Percentiles rank a stretch among this genome's conserved stretches.
These are phyloP conservation scores for Lipomyces kockii DNA, from an alignment of 805 yeast genomes.

Conservation along the genomic window DNA sequence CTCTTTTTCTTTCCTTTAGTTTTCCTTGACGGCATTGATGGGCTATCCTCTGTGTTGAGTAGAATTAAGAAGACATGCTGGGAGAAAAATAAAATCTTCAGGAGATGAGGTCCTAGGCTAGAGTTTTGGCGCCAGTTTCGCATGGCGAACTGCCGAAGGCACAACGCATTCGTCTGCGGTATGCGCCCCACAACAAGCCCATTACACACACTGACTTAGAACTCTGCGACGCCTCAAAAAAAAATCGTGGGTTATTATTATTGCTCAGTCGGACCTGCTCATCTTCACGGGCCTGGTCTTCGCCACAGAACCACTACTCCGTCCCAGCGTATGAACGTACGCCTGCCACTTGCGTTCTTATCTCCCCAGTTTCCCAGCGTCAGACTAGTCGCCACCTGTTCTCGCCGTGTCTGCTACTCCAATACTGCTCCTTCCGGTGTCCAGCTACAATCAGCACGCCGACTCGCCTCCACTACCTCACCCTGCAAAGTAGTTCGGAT, in stretches of 20 bases:
- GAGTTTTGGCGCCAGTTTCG: not conserved
- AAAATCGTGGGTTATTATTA: not conserved
- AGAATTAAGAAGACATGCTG: not conserved
- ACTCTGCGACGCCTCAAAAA: not conserved
- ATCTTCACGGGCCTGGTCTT: not conserved
- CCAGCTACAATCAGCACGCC: not conserved
- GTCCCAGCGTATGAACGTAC: not conserved
- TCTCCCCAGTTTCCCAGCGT: not conserved
- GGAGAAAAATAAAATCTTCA: not conserved
- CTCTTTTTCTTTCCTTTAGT: slow-evolving; percentile 22
- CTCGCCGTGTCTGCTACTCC: not conserved
- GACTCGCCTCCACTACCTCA: not conserved
- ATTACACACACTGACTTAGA: too few species aligned
- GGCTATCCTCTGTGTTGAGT: not conserved
- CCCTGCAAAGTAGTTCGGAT: not conserved
- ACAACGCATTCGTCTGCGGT: not conserved
- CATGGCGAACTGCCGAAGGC: not conserved
- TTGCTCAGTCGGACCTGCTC: too few species aligned
- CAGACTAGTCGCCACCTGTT: not conserved
- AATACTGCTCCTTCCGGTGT: too few species aligned
- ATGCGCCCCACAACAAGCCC: not conserved
- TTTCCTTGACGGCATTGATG: slow-evolving; percentile 28
- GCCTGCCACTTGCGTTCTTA: not conserved
- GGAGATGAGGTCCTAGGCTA: not conserved
- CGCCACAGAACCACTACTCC: not conserved